Percentiles rank a stretch among this genome's conserved stretches.
Evolutionary conservation across 2,329 filamentous ascomycete genomes (phyloP).

Genomic region (Neofusicoccum sp.): DNA sequence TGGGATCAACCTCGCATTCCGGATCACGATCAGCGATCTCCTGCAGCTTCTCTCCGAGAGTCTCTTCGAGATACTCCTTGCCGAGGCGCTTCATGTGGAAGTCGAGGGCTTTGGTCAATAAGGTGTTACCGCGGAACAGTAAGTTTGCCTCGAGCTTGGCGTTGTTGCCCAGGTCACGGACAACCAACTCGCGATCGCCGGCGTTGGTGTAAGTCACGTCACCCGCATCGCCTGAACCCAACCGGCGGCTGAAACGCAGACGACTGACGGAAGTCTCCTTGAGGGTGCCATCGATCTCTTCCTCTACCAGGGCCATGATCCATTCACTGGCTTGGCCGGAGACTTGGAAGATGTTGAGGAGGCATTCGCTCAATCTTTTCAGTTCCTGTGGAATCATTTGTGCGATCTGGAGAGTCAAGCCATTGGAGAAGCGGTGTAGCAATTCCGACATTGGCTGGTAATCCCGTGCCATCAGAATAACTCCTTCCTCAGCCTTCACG

Average conservation of each 20-base stretch:
- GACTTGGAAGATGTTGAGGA: constrained; percentile 94
- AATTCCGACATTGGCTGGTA: constrained; percentile 81
- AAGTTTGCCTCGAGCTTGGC: constrained; percentile 87
- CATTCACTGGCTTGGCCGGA: constrained; percentile 81
- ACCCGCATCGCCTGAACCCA: constrained; percentile 61
- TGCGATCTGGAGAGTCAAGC: constrained; percentile 81
- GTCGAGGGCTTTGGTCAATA: constrained; percentile 90
- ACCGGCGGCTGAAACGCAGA: constrained; percentile 67
- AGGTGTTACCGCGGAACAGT: constrained; percentile 89
- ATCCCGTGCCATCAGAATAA: constrained; percentile 81
- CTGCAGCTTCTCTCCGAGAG: constrained; percentile 77
- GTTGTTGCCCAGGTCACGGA: constrained; percentile 75
- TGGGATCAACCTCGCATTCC: constrained; percentile 93
- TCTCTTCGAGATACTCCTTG: constrained; percentile 87
- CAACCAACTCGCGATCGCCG: constrained; percentile 67
- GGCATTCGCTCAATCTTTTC: constrained; percentile 75
- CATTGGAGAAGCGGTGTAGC: constrained; percentile 79
- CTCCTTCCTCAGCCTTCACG: constrained; percentile 80
- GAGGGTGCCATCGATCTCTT: constrained; percentile 91
- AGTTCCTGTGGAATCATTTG: constrained; percentile 75
- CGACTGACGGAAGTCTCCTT: constrained; percentile 72
- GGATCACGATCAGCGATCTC: constrained; percentile 90
- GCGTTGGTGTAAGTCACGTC: constrained; percentile 18
- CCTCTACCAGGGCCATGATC: constrained; percentile 90
- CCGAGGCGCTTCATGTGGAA: constrained; percentile 93